These are phyloP conservation scores for Monilinia aucupariae DNA, from an alignment of 2,329 filamentous ascomycete species.

Conservation along the genomic window DNA sequence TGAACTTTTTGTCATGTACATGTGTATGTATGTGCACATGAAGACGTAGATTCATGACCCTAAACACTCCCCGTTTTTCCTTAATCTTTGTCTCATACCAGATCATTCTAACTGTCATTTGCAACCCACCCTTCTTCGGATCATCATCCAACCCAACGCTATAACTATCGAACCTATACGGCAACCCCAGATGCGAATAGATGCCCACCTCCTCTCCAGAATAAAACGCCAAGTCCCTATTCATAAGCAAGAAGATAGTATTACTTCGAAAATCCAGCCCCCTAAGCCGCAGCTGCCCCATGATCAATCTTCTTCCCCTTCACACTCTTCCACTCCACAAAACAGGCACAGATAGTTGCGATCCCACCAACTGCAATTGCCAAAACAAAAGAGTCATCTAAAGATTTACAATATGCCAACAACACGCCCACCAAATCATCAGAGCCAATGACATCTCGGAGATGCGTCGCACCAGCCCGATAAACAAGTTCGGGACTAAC, in stretches of 20 bases:
- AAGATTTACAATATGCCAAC: slow-evolving; percentile 37
- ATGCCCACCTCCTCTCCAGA: too few relatives aligned
- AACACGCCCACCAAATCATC: slow-evolving; percentile 38
- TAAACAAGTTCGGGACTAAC: slow-evolving; percentile 39
- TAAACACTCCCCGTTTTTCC: neutral
- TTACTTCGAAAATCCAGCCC: neutral
- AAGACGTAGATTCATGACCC: neutral
- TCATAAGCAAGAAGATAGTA: neutral
- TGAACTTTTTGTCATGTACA: neutral
- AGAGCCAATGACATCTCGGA: slow-evolving; percentile 36
- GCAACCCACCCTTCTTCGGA: neutral
- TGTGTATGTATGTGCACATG: neutral
- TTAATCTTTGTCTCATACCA: neutral
- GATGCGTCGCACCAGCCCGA: slow-evolving; percentile 40
- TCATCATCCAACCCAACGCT: neutral
- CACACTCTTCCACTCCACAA: slow-evolving; percentile 34
- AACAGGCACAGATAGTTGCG: slow-evolving; percentile 28
- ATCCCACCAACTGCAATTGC: slow-evolving; percentile 32
- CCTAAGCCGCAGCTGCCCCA: slow-evolving; percentile 22
- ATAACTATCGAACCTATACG: too few relatives aligned
- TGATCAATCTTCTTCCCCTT: slow-evolving; percentile 32
- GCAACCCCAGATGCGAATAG: neutral
- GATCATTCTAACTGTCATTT: neutral
- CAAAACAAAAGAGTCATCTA: slow-evolving; percentile 30
- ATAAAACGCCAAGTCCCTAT: neutral